Base-by-base conservation (phyloP, 441 rosid genomes). In the Euphorbia celastroides region DNA sequence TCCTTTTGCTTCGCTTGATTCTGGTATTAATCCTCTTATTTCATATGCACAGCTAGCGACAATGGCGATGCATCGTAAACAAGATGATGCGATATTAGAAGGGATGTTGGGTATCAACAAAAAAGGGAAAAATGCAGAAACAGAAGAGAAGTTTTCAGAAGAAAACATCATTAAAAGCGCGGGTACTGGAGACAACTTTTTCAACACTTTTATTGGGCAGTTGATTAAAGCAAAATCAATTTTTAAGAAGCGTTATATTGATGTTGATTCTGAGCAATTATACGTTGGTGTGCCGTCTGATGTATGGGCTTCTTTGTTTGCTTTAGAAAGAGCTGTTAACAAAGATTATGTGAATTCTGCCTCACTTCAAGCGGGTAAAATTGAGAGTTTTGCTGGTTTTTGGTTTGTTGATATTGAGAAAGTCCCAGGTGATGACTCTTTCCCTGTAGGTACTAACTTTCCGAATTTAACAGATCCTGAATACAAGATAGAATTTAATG, bases 31-130 rank as follows among this genome's bases (percentile, higher is more conserved):
- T n/a, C 54, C 54, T n/a, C 54, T 48, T 48, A 6, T 48, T 48
- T 48, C 54, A 4, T 48, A 48, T 48, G 54, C 54, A 3, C 54
- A 48, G 13, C 13, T 48, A 7, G 54, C 54, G 54, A 48, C 54
- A 48, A 48, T 48, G 54, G 54, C 54, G 54, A 48, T 48, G 54
- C 54, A 48, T 48, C 54, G 54, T 48, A 48, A 48, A 7, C 54
- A 48, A 48, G 54, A 48, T 10, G 54, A 48, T 8, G 54, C 54
- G 54, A 48, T 48, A 8, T 48, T 48, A 7, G 13, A 48, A 48
- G 54, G 54, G 7, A 48, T 48, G 54, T 48, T 48, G 13, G 54
- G 54, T 3, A 7, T 48, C 13, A 48, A 48, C 10, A 48, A 48
- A 48, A 2, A 48, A 2, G 54, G 54, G 54, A 48, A 48, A n/a